These are phyloP conservation scores for Dothideomycetidae sp. DNA, from an alignment of 2,329 filamentous ascomycete species.

Conservation along the genomic window DNA sequence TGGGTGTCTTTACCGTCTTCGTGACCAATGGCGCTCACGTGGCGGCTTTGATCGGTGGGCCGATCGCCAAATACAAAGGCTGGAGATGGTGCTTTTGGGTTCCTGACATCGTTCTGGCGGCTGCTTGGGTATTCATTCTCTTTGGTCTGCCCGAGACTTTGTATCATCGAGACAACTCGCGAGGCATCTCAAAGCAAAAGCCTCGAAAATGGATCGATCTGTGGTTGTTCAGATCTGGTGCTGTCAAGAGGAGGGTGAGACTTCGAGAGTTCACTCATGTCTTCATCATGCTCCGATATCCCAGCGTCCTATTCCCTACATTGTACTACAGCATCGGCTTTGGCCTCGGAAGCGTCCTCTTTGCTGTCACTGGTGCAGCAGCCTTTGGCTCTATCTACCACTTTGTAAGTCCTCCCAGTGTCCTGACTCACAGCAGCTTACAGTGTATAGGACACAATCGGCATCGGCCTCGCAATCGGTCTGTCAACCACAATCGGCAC, in stretches of 20 bases:
- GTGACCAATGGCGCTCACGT: slow-evolving; percentile 18
- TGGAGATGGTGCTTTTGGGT: slow-evolving; percentile 17
- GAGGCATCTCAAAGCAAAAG: slow-evolving; percentile 1
- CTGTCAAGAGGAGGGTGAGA: slow-evolving; percentile 10
- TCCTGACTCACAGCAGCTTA: too few species aligned
- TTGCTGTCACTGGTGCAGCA: slow-evolving; percentile 17
- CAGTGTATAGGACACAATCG: slow-evolving; percentile 11
- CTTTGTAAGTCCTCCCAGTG: slow-evolving; percentile 13
- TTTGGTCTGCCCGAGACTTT: slow-evolving; percentile 20
- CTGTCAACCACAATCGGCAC: slow-evolving; percentile 16
- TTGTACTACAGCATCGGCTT: slow-evolving; percentile 18
- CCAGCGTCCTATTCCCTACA: slow-evolving; percentile 16
- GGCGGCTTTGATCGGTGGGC: slow-evolving; percentile 15
- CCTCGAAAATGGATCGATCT: slow-evolving; percentile 8
- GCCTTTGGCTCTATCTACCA: slow-evolving; percentile 16
- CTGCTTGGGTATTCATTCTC: slow-evolving; percentile 14
- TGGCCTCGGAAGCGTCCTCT: slow-evolving; percentile 17
- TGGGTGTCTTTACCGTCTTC: slow-evolving; percentile 21
- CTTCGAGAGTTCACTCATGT: slow-evolving; percentile 16
- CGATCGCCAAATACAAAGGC: slow-evolving; percentile 15
- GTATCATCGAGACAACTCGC: slow-evolving; percentile 10
- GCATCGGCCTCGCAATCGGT: slow-evolving; percentile 17
- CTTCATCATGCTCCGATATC: slow-evolving; percentile 19
- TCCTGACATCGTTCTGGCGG: slow-evolving; percentile 17
- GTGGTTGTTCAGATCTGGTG: slow-evolving; percentile 10